Evolutionary conservation across 805 yeast species (phyloP).

Genomic region (Ogataea methanolica): DNA sequence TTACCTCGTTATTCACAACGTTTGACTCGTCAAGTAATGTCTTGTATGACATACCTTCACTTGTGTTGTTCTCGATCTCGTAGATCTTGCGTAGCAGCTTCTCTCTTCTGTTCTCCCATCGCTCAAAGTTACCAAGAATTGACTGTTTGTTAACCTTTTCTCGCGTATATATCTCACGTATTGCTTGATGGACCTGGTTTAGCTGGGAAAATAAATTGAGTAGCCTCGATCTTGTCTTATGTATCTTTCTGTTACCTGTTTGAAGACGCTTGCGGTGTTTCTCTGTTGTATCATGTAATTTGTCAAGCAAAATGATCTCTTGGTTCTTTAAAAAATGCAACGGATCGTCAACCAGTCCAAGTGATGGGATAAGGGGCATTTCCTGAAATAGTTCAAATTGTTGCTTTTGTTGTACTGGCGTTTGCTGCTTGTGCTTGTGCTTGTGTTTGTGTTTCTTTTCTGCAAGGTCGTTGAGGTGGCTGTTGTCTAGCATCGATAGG

Average conservation of each 20-base stretch:
- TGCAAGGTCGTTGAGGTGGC: too few species aligned
- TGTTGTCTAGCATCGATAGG: not conserved
- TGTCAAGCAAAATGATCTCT: conserved; percentile 22
- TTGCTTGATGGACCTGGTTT: conserved; percentile 39
- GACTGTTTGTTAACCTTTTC: conserved; percentile 30
- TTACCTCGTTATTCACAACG: conserved; percentile 35
- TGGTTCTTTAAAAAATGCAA: conserved; percentile 30
- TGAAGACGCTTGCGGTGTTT: conserved; percentile 27
- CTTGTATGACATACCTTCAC: conserved; percentile 38
- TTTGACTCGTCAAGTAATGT: conserved; percentile 31
- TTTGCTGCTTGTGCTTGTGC: not conserved
- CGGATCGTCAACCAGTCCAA: conserved; percentile 26
- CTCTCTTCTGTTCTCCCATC: conserved; percentile 38
- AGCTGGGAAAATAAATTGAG: conserved; percentile 29
- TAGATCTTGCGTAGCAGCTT: conserved; percentile 33
- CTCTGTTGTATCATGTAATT: conserved; percentile 21
- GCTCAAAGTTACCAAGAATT: conserved; percentile 28
- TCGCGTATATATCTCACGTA: conserved; percentile 40
- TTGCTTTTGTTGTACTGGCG: conserved; percentile 2
- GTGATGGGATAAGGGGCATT: conserved; percentile 15
- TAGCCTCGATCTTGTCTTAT: conserved; percentile 27
- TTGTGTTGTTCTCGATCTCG: conserved; percentile 34
- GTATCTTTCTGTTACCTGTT: conserved; percentile 33
- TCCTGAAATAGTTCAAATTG: conserved; percentile 1
- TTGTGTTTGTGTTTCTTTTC: not conserved